Evolutionary conservation across 148 eudicot genomes (phyloP), one percentile per base, ranked within the genome.

Genomic region (Cornus controversa): DNA sequence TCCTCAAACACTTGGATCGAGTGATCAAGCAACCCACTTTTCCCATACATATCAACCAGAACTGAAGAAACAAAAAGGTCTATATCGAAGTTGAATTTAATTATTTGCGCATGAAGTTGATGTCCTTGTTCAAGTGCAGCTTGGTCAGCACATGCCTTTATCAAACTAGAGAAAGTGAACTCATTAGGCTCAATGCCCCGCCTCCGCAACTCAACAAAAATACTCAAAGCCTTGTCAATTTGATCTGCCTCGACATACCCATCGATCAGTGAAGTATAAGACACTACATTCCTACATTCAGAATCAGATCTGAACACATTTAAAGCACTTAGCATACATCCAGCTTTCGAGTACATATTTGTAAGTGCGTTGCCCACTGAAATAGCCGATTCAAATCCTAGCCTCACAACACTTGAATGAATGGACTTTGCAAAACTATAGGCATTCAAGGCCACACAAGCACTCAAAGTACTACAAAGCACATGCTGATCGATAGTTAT

Each of bases 71-170:
- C 86, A 72, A 79, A 67, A 6, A 85, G 78, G 78, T 87, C 84
- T 15, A 22, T 31, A 3, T 29, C 64, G 16, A 81, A 77, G 69
- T 79, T 75, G 69, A 76, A 70, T 76, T 87, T 87, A 40, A 82
- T 7, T 31, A 80, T 82, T 73, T 82, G 86, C 54, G 82, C 85
- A 78, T 87, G 90, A 70, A 87, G 86, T 82, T 84, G 86, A 23
- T 65, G 80, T 25, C 87, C 90, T 57, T 84, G 90, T 74, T 87
- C 90, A 66, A 87, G 82, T 27, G 87, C 86, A 69, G 87, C 87
- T 75, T 87, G 87, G 64, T 84, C 80, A 42, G 90, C 84, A 82
- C 90, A 87, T 37, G 84, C 90, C 82, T 87, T 86, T 29, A 84
- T 77, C 78, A 84, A 77, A 67, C 85, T 84, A n/a, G 89, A 86